These are phyloP conservation scores for Xylariaceae sp. DNA, from an alignment of 2,329 filamentous ascomycete genomes.

Conservation along the genomic window DNA sequence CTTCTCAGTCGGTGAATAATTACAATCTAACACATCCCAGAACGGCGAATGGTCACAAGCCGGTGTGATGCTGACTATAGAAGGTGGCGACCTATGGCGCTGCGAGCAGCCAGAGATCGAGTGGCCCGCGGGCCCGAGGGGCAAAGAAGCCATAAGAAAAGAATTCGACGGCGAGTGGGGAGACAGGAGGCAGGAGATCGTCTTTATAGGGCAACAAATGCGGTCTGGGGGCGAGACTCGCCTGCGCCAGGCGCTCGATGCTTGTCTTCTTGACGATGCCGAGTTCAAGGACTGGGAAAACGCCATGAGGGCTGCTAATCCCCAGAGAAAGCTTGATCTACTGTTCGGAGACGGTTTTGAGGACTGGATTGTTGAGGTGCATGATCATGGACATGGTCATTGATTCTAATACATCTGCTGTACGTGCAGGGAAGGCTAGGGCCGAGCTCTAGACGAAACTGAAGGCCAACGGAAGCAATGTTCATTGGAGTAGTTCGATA, in stretches of 20 bases:
- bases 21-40: constrained; percentile 20
- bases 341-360: constrained; percentile 33
- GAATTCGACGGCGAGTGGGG: constrained; percentile 61
- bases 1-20: not conserved
- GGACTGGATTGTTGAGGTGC: constrained; percentile 31
- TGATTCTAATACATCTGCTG: too few relatives aligned
- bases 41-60: constrained; percentile 63
- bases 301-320: constrained; percentile 24
- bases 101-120: constrained; percentile 54
- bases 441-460: too few relatives aligned
- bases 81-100: constrained; percentile 57
- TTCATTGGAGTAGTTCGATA: too few relatives aligned
- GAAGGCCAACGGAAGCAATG: too few relatives aligned
- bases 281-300: constrained; percentile 48
- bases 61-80: constrained; percentile 61
- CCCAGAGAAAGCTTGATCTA: constrained; percentile 22
- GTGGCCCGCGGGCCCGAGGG: constrained; percentile 47
- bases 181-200: constrained; percentile 68
- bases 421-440: too few relatives aligned
- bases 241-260: constrained; percentile 54
- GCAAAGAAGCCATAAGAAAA: constrained; percentile 47
- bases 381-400: constrained; percentile 20
- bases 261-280: constrained; percentile 58
- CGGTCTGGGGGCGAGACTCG: constrained; percentile 40
- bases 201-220: constrained; percentile 69